These are phyloP conservation scores for Cercophora sp. DNA, from an alignment of 495 filamentous ascomycete genomes.

Conservation along the genomic window DNA sequence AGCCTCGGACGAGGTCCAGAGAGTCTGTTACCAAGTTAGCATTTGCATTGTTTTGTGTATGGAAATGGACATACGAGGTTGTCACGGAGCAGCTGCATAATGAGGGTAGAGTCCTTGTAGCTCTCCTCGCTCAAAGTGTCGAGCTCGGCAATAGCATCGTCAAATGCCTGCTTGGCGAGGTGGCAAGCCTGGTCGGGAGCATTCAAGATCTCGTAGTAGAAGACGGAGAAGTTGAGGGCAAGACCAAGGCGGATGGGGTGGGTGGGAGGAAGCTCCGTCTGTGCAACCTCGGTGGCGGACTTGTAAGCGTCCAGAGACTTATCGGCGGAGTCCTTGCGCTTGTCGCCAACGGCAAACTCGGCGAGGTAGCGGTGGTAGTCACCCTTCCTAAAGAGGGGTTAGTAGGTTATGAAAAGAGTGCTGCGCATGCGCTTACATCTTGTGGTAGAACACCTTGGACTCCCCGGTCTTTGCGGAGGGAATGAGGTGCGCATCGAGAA, in stretches of 20 bases:
- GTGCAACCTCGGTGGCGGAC: conserved; percentile 94
- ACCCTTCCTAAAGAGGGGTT: conserved; percentile 74
- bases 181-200: conserved; percentile 98
- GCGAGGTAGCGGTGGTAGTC: conserved; percentile 99
- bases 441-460: conserved; percentile 99
- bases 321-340: conserved; percentile 94
- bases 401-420: conserved; percentile 21
- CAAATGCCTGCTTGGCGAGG: conserved; percentile 98
- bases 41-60: background rate
- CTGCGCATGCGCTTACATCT: conserved; percentile 66
- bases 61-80: conserved; percentile 66
- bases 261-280: conserved; percentile 95
- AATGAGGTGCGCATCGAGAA: conserved; percentile 94
- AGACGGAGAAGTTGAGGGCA: conserved; percentile 99
- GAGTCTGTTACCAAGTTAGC: conserved; percentile 59
- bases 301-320: conserved; percentile 99
- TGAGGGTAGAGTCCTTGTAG: conserved; percentile 99
- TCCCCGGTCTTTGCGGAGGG: conserved; percentile 94
- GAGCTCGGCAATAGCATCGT: conserved; percentile 98
- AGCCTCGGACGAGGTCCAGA: conserved; percentile 98
- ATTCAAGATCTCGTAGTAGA: conserved; percentile 99
- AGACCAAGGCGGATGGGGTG: conserved; percentile 99
- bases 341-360: conserved; percentile 96
- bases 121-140: conserved; percentile 98
- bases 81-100: conserved; percentile 99